phyloP scores from a whole-genome alignment of 139 green algal species.

The Gonium pectorale region DNA sequence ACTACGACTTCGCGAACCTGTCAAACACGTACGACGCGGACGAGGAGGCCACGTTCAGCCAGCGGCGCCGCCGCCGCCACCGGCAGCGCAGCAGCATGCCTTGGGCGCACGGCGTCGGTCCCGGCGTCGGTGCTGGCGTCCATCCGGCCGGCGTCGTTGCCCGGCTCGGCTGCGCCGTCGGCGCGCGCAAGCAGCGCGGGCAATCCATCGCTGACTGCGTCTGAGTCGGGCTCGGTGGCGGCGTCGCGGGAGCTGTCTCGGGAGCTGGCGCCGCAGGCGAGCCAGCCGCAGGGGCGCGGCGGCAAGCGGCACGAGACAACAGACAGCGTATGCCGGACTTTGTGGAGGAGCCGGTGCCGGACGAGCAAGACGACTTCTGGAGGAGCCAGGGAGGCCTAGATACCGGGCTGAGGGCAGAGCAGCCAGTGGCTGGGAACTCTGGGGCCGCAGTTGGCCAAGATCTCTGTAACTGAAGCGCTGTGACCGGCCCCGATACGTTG shows the following conservation, averaged over 20 bases:
- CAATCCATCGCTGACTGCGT: not conserved
- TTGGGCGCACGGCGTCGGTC: not conserved
- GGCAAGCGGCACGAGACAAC: not conserved
- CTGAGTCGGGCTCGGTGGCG: not conserved
- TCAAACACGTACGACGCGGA: constrained; percentile 1
- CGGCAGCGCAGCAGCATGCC: not conserved
- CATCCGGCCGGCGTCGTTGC: not conserved
- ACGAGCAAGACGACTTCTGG: not conserved
- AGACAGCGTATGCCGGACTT: not conserved
- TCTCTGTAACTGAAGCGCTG: too few species aligned
- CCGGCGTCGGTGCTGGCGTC: not conserved
- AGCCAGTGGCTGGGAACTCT: too few species aligned
- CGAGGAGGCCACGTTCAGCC: not conserved
- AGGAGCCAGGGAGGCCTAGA: too few species aligned
- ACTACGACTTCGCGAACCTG: not conserved
- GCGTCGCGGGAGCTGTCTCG: not conserved
- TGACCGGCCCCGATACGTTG: too few species aligned
- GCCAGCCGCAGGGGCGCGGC: constrained; percentile 17
- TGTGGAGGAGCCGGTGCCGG: not conserved
- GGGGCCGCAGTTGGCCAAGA: too few species aligned
- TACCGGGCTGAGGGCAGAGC: too few species aligned
- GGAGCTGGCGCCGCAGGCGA: not conserved
- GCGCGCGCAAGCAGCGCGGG: not conserved
- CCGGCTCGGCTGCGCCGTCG: not conserved
- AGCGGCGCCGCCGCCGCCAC: not conserved